Conservation (phyloP, 2,329 filamentous ascomycete species). For the Sporothrix curviconia region DNA sequence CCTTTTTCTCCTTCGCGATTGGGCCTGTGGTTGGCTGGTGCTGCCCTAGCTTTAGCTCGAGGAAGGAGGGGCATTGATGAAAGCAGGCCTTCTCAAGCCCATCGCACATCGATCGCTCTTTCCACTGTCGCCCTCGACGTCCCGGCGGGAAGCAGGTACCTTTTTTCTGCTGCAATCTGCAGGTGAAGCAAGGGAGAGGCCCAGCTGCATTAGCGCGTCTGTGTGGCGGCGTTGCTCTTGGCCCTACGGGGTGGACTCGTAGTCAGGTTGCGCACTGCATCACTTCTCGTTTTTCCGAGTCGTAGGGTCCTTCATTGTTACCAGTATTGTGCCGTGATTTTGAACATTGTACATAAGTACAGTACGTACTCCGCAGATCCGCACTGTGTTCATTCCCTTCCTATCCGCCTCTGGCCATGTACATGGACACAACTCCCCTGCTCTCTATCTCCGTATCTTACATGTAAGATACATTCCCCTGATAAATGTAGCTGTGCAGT, state of each 20-base stretch:
- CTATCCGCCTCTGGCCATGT: no score
- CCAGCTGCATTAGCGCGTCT: slow-evolving; percentile 5
- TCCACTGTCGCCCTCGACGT: not conserved
- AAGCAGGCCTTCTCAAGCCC: not conserved
- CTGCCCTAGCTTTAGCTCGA: slow-evolving; percentile 10
- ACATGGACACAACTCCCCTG: no score
- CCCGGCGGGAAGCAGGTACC: not conserved
- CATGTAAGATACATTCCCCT: no score
- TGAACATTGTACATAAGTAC: no score
- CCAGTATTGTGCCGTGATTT: no score
- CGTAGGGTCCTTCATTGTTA: no score
- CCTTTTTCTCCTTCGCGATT: not conserved
- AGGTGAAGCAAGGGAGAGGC: slow-evolving; percentile 8
- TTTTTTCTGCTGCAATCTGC: slow-evolving; percentile 5
- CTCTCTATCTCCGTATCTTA: no score
- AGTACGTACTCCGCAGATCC: no score
- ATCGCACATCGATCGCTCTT: not conserved
- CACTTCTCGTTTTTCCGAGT: no score
- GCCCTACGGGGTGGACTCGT: slow-evolving; percentile 3
- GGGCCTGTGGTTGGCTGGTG: slow-evolving; percentile 15
- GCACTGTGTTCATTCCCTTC: no score
- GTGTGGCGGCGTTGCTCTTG: slow-evolving; percentile 3
- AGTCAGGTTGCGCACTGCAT: no score
- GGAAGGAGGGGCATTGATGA: not conserved
- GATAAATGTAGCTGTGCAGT: no score